Conservation (phyloP, 208 protist species). For the Hexamita inflata region DNA sequence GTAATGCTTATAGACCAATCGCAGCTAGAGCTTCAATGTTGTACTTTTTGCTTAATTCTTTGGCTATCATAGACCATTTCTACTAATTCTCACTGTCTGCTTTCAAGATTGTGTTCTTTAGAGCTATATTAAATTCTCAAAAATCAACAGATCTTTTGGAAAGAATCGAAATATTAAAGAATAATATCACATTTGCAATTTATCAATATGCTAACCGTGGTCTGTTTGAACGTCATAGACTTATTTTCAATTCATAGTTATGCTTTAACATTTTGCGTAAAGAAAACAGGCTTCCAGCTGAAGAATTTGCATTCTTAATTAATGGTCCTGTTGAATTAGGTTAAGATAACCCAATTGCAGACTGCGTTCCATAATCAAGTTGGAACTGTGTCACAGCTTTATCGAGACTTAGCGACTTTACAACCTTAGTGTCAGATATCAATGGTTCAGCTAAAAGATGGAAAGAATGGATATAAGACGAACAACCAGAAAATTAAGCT, state of each 20-base stretch:
- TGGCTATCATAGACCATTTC: conserved; percentile 88
- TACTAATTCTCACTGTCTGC: conserved; percentile 89
- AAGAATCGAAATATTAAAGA: conserved; percentile 70
- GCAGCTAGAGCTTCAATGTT: conserved; percentile 75
- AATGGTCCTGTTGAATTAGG: conserved; percentile 45
- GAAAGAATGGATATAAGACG: conserved; percentile 53
- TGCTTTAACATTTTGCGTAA: conserved; percentile 68
- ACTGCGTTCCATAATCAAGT: conserved; percentile 48
- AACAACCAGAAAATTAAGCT: conserved; percentile 54
- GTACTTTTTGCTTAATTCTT: conserved; percentile 80
- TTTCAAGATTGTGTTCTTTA: conserved; percentile 89
- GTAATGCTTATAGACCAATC: conserved; percentile 76
- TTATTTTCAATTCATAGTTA: conserved; percentile 84
- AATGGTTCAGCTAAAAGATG: conserved; percentile 54
- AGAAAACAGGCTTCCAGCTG: conserved; percentile 54
- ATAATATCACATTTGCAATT: conserved; percentile 67
- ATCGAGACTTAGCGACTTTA: conserved; percentile 47
- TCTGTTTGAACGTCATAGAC: conserved; percentile 91
- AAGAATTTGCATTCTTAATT: conserved; percentile 77
- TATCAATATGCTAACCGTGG: conserved; percentile 58
- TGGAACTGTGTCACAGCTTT: conserved; percentile 49
- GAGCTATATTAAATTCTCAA: conserved; percentile 67
- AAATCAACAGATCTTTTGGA: conserved; percentile 68
- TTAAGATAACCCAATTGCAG: conserved; percentile 45
- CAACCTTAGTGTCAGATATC: conserved; percentile 52